A percentile compares a stretch with the other conserved stretches of the same genome.
Evolutionary conservation across 768 basidiomycete genomes (phyloP).

Genomic region (Trametes coccinea): DNA sequence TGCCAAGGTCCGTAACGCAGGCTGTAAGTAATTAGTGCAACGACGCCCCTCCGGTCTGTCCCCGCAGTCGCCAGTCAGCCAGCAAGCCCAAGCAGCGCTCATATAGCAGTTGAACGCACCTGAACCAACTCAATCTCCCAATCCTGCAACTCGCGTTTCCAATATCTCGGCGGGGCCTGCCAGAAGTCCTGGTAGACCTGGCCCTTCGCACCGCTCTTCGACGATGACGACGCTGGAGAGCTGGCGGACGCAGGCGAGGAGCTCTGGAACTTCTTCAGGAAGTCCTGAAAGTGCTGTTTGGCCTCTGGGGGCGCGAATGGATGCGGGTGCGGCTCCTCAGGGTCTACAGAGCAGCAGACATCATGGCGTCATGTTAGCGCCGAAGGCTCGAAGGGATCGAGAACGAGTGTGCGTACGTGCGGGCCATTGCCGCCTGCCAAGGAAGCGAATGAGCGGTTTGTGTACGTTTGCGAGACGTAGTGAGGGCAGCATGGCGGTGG

Average conservation of each 20-base stretch:
- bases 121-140: conserved; percentile 33
- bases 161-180: conserved; percentile 30
- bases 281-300: conserved; percentile 31
- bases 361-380: background rate
- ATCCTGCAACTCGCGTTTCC: conserved; percentile 29
- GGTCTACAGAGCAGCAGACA: conserved; percentile 20
- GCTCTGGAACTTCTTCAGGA: conserved; percentile 30
- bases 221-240: background rate
- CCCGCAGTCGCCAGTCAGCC: background rate
- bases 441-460: conserved; percentile 33
- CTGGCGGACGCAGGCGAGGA: background rate
- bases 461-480: conserved; percentile 28
- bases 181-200: conserved; percentile 32
- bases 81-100: background rate
- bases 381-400: background rate
- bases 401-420: conserved; percentile 18
- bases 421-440: conserved; percentile 34
- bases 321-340: conserved; percentile 32
- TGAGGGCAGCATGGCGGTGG: conserved; percentile 27
- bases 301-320: conserved; percentile 32
- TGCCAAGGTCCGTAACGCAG: conserved; percentile 4
- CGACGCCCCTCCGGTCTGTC: conserved; percentile 20
- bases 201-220: conserved; percentile 13
- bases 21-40: conserved; percentile 3
- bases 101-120: conserved; percentile 16